These are phyloP conservation scores for Candida insectorum DNA, from an alignment of 805 yeast species.

Conservation along the genomic window DNA sequence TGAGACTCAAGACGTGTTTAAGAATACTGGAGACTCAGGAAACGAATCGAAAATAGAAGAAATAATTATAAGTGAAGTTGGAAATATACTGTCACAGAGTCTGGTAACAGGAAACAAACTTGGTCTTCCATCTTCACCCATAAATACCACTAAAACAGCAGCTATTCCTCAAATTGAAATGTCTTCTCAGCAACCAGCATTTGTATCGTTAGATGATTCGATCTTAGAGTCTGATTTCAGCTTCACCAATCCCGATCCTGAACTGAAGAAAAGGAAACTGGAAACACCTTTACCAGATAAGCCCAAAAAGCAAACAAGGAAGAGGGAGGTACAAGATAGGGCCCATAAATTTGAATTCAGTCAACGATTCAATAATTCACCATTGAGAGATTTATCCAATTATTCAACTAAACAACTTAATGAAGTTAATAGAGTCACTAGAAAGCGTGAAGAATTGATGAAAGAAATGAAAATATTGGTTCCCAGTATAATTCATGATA, in stretches of 20 bases:
- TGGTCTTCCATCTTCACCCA: too few relatives aligned
- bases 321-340: neutral
- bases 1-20: too few relatives aligned
- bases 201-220: constrained; percentile 4
- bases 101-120: too few relatives aligned
- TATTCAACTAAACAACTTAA: constrained; percentile 28
- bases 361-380: constrained; percentile 1
- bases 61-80: too few relatives aligned
- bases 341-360: too few relatives aligned
- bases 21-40: too few relatives aligned
- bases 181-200: too few relatives aligned
- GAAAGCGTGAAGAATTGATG: constrained; percentile 50
- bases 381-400: constrained; percentile 5
- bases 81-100: too few relatives aligned
- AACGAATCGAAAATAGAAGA: too few relatives aligned
- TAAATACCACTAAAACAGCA: too few relatives aligned
- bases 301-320: neutral
- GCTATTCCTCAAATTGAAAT: too few relatives aligned
- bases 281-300: neutral
- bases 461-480: constrained; percentile 47
- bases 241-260: constrained; percentile 3
- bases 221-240: constrained; percentile 4
- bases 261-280: neutral
- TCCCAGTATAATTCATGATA: constrained; percentile 22
- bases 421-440: constrained; percentile 31